Evolutionary conservation across 208 protist species (phyloP), one percentile per base, ranked within the genome.

Genomic region (Leishmania lainsoni): DNA sequence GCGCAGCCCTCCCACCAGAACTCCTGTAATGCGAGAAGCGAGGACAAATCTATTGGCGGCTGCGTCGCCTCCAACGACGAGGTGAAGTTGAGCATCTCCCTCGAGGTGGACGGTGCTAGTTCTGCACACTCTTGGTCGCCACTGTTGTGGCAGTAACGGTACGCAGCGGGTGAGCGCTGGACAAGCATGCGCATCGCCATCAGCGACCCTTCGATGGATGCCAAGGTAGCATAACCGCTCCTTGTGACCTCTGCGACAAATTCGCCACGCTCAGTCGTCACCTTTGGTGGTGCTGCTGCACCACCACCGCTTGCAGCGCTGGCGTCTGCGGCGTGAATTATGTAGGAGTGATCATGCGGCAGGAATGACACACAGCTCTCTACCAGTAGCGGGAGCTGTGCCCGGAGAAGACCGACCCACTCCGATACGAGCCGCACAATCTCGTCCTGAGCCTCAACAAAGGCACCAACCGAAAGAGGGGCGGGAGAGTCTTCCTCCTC

Each of bases 1-100:
- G 65, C 61, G 76, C 89, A 87, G 52, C 91, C 93, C 58, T 93
- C 89, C 91, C 89, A 92, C 89, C 90, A 92, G 74, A 96, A 92
- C 48, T 83, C 76, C 59, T 95, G 88, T 14, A 93, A 58, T 10
- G 90, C 87, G 3, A 93, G 54, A 35, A 94, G 73, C 83, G 88
- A 89, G 51, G 32, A 35, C 29, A 79, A 22, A 10, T 80, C 75
- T 8, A 73, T 59, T 5, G 52, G 22, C 10, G 14, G 20, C 65
- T 22, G 48, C 16, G 58, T 49, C 52, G 45, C 29, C 42, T 78
- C 59, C 71, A 32, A 29, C 29, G 56, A 17, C 8, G 35, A 20
- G 74, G 51, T 59, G 32, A 66, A 17, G 54, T 3, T 49, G 32
- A 51, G 51, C 32, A 10, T 29, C 29, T 76, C 73, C 56, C 32